Evolutionary conservation across 352 stramenopile genomes (phyloP), one percentile per base, ranked within the genome.

Genomic region (Phytophthora idaei): DNA sequence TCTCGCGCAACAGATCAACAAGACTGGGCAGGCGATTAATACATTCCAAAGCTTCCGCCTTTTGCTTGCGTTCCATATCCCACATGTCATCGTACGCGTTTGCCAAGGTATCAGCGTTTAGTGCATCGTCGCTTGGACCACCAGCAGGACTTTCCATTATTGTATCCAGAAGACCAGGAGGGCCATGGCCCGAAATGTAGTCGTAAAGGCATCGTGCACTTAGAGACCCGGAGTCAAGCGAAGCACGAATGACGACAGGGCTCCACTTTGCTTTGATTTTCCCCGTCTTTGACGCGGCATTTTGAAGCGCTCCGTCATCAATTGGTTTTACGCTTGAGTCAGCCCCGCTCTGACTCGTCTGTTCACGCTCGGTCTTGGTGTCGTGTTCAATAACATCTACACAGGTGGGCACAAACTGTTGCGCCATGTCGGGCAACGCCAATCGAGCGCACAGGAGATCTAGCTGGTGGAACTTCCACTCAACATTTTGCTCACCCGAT

Each of bases 361-460:
- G 66, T 11, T 55, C 74, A 31, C 57, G 68, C 8, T 82, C 72
- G 31, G 25, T 39, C 29, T 57, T 71, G 37, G 46, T 53, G 34
- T 84, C 75, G 39, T 79, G 65, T 48, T 92, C 72, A 17, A 94
- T 62, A 44, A 92, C 63, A 62, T 93, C 78, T 11, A 84, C 73
- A 59, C 76, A 89, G 7, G 75, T 65, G 14, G 89, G 89, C 9
- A 95, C 85, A 65, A 96, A 96, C 1, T 69, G 67, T 64, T 92
- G 84, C 0, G 80, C 81, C 61, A 94, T 74, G 72, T 96, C 89
- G 34, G 84, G 85, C 17, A 92, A 66, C 5, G 87, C 66, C 6
- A 96, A 64, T 36, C 89, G 77, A 62, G 85, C 83, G 59, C 89
- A 96, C 27, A 96, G 73, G 25, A 96, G 54, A 45, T 96, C 89